Evolutionary conservation across 257 asterid genomes (phyloP).

Genomic region (Oldenlandia corymbosa): DNA sequence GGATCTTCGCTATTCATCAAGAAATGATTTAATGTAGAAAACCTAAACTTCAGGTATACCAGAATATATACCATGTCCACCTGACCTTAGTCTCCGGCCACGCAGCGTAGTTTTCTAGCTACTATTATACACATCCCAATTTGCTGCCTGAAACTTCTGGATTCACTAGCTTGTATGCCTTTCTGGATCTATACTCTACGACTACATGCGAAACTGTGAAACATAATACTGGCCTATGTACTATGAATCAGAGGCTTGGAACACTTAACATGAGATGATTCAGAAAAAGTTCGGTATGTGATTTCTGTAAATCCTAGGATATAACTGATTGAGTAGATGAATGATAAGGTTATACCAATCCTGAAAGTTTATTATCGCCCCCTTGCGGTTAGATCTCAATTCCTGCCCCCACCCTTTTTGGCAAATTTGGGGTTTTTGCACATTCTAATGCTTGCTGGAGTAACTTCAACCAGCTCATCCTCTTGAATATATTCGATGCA

Average conservation of each 20-base stretch:
- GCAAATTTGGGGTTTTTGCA: slow-evolving; percentile 69
- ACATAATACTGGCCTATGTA: background rate
- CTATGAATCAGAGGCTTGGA: background rate
- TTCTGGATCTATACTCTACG: slow-evolving; percentile 4
- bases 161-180: background rate
- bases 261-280: background rate
- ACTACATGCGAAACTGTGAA: background rate
- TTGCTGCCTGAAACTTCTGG: slow-evolving; percentile 3
- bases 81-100: background rate
- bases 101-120: background rate
- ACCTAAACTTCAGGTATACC: background rate
- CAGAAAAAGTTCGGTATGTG: background rate
- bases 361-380: slow-evolving; percentile 7
- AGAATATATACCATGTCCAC: background rate
- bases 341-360: background rate
- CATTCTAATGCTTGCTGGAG: slow-evolving; percentile 86
- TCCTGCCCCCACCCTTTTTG: slow-evolving; percentile 46
- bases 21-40: too few species aligned
- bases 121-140: slow-evolving; percentile 9
- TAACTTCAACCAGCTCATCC: slow-evolving; percentile 96
- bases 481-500: slow-evolving; percentile 99
- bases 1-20: too few species aligned
- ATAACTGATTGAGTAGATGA: background rate
- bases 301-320: background rate
- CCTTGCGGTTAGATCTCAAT: background rate